These are phyloP conservation scores for Alternaria ventricosa DNA, from an alignment of 2,329 filamentous ascomycete genomes.

Conservation along the genomic window DNA sequence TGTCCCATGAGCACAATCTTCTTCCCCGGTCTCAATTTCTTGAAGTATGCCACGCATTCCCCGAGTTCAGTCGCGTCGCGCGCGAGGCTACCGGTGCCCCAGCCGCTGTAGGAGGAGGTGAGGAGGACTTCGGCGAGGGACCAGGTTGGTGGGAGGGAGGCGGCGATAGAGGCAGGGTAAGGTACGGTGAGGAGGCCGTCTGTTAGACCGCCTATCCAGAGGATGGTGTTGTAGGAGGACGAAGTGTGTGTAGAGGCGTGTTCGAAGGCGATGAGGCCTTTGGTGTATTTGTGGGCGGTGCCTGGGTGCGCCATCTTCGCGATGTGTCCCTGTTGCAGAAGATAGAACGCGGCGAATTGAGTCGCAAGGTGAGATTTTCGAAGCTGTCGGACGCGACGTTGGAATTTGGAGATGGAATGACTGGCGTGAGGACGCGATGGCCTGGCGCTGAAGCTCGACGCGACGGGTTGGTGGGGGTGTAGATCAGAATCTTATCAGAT, in stretches of 20 bases:
- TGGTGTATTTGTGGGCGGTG: slow-evolving; percentile 51
- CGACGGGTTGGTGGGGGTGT: slow-evolving; percentile 1
- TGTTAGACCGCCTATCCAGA: slow-evolving; percentile 74
- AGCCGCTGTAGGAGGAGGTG: slow-evolving; percentile 61
- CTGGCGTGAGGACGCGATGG: not conserved
- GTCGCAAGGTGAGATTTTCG: too few relatives aligned
- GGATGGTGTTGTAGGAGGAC: slow-evolving; percentile 60
- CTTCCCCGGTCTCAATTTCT: slow-evolving; percentile 46
- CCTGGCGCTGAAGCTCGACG: not conserved
- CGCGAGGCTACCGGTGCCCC: slow-evolving; percentile 60
- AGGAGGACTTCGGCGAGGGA: slow-evolving; percentile 59
- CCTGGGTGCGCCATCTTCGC: slow-evolving; percentile 45
- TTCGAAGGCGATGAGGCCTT: slow-evolving; percentile 55
- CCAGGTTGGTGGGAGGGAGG: slow-evolving; percentile 59
- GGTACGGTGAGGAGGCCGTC: slow-evolving; percentile 72
- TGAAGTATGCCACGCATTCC: slow-evolving; percentile 60
- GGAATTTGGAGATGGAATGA: not conserved
- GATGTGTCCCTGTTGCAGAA: too few relatives aligned
- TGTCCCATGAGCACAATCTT: slow-evolving; percentile 74
- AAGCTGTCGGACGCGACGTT: too few relatives aligned
- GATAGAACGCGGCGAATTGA: too few relatives aligned
- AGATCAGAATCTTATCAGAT: slow-evolving; percentile 13
- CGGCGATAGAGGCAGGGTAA: slow-evolving; percentile 65
- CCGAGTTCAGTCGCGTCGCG: slow-evolving; percentile 63
- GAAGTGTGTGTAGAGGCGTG: slow-evolving; percentile 43